phyloP scores from a whole-genome alignment of 331 rosid genomes.

The Phaseolus coccineus region DNA sequence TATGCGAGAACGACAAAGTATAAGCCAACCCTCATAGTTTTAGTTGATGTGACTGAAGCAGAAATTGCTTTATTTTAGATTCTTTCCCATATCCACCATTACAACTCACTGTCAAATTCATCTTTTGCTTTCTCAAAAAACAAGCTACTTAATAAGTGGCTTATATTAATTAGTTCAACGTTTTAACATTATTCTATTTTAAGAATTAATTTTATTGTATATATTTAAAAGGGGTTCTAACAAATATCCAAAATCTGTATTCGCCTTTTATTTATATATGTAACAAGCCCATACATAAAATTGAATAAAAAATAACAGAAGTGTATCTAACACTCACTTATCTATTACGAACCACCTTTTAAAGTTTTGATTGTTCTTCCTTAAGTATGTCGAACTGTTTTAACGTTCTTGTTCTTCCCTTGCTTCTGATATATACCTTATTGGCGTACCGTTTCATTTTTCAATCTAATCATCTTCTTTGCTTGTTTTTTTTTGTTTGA shows the following conservation, averaged over 20 bases:
- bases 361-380: neutral
- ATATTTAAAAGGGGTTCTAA: too few species aligned
- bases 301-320: neutral
- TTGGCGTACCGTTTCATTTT: neutral
- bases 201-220: too few species aligned
- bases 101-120: neutral
- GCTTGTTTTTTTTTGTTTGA: too few species aligned
- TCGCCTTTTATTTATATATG: neutral
- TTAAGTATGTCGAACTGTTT: too few species aligned
- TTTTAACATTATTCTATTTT: neutral
- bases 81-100: neutral
- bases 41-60: neutral
- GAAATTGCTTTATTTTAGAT: neutral
- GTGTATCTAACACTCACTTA: neutral
- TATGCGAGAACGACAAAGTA: constrained; percentile 12
- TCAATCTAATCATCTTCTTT: neutral
- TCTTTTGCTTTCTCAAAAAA: neutral
- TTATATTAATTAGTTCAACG: neutral
- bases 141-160: neutral
- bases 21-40: neutral
- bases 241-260: neutral
- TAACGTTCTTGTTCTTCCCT: too few species aligned
- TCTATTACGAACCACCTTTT: neutral
- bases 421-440: too few species aligned
- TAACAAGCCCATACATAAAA: neutral